phyloP scores from a whole-genome alignment of 2,329 filamentous ascomycete species.

The Colletotrichum chrysophilum region DNA sequence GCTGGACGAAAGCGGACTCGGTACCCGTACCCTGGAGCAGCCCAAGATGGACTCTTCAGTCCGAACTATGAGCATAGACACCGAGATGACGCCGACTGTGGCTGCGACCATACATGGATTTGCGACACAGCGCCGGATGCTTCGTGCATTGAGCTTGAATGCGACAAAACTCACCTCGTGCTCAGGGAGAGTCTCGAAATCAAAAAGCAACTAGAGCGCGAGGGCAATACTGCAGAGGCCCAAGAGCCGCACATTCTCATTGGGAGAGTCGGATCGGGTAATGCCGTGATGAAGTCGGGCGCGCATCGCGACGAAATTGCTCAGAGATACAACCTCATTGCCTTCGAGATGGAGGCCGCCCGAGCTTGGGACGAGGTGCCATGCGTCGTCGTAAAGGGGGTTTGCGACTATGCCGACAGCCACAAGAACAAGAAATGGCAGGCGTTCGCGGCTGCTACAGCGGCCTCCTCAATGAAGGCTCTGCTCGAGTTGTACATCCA shows the following conservation, averaged over 20 bases:
- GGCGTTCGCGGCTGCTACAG: constrained; percentile 38
- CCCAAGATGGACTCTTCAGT: constrained; percentile 32
- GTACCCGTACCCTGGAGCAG: constrained; percentile 31
- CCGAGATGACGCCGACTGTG: constrained; percentile 9
- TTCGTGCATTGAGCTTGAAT: constrained; percentile 32
- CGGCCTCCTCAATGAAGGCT: constrained; percentile 35
- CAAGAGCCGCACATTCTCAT: background rate
- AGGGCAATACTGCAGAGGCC: background rate
- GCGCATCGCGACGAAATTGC: constrained; percentile 39
- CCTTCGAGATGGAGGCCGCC: constrained; percentile 40
- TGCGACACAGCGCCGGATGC: constrained; percentile 27
- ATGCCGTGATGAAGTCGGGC: constrained; percentile 45
- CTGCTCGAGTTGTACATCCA: constrained; percentile 17
- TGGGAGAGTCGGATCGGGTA: constrained; percentile 37
- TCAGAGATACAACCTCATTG: constrained; percentile 26
- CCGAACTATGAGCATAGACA: constrained; percentile 34
- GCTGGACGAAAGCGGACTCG: constrained; percentile 5
- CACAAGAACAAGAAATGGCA: constrained; percentile 44
- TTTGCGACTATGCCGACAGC: constrained; percentile 44
- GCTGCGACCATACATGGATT: background rate
- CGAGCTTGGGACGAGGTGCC: constrained; percentile 37
- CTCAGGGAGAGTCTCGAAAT: constrained; percentile 10
- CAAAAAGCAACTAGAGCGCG: background rate
- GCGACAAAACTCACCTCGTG: constrained; percentile 25
- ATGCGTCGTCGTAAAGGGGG: constrained; percentile 41